Evolutionary conservation across 2,329 filamentous ascomycete genomes (phyloP).

Genomic region (Fusarium goolgardi): DNA sequence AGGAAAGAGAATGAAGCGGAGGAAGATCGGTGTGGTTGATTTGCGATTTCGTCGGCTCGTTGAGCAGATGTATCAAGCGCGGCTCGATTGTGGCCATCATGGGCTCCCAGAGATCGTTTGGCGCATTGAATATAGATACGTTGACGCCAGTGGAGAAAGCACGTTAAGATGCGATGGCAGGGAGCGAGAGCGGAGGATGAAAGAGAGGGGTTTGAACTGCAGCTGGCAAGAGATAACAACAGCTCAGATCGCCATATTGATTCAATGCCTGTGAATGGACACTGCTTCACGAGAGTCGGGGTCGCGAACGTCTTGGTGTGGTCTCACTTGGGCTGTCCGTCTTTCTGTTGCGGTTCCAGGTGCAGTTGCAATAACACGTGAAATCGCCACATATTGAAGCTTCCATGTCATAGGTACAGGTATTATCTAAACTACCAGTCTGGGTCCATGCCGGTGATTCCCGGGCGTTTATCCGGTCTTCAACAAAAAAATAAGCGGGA

Average conservation of each 20-base stretch:
- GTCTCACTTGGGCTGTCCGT: constrained; percentile 43
- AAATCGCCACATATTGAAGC: constrained; percentile 48
- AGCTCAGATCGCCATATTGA: constrained; percentile 42
- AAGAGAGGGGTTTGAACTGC: constrained; percentile 23
- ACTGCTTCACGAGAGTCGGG: constrained; percentile 41
- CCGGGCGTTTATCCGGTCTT: constrained; percentile 22
- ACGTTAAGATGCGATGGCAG: constrained; percentile 8
- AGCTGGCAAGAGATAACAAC: constrained; percentile 36
- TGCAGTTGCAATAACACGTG: constrained; percentile 45
- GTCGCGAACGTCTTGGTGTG: constrained; percentile 40
- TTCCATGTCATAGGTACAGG: constrained; percentile 22
- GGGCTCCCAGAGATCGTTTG: constrained; percentile 47
- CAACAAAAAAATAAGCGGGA: constrained; percentile 7
- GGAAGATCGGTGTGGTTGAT: constrained; percentile 65
- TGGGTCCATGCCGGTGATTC: constrained; percentile 29
- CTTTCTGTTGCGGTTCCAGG: constrained; percentile 34
- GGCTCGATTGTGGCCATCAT: constrained; percentile 75
- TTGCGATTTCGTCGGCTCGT: constrained; percentile 64
- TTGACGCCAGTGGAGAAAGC: constrained; percentile 21
- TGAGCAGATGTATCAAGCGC: constrained; percentile 73
- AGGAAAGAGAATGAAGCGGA: constrained; percentile 62
- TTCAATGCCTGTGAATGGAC: constrained; percentile 16
- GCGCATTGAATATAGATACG: constrained; percentile 48
- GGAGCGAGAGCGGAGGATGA: constrained; percentile 14
- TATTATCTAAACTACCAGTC: neutral